Base-by-base conservation (phyloP, 1,139 yeast genomes). In the Candida glucosophila region DNA sequence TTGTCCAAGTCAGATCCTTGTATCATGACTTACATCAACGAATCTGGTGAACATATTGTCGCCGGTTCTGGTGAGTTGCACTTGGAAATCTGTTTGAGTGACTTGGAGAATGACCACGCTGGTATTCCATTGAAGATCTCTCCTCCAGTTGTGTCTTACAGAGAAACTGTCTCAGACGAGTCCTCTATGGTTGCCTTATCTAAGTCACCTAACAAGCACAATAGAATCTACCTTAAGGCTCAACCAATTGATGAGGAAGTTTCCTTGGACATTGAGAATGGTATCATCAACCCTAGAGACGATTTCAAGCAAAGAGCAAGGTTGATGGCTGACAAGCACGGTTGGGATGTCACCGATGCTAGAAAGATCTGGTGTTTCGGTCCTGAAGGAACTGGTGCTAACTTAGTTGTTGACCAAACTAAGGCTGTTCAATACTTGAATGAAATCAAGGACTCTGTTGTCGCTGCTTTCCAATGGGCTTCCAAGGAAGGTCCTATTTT, bases 341-440 rank as follows among this genome's bases (percentile, higher is more conserved):
- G 90, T 51, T 90, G 98, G 98, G 97, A 90, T 63, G 96, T 90
- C 59, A 76, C 95, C 55, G 98, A 90, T 59, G 98, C 97, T 70
- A 86, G 98, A 81, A 90, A 90, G 92, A 90, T 90, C 61, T 90
- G 98, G 98, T 86, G 96, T 82, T 90, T 90, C 86, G 98, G 98
- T 75, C 98, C 98, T 64, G 98, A 90, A 59, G 96, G 96, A 72
- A 76, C 74, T 66, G 98, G 98, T 73, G 90, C 98, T 58, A 90
- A 90, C 76, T 69, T 90, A 63, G 96, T 90, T 62, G 94, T 90
- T 68, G 98, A 90, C 74, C 96, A 88, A 74, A 88, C 98, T 59
- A 90, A 90, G 90, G 97, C 98, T 56, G 97, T 90, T 42, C 97
- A 90, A 75, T 90, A 88, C 88, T 80, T 90, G 73, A 68, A 77